Conservation (phyloP, 169 alveolate genomes). For the Eimeria nieschulzi region DNA sequence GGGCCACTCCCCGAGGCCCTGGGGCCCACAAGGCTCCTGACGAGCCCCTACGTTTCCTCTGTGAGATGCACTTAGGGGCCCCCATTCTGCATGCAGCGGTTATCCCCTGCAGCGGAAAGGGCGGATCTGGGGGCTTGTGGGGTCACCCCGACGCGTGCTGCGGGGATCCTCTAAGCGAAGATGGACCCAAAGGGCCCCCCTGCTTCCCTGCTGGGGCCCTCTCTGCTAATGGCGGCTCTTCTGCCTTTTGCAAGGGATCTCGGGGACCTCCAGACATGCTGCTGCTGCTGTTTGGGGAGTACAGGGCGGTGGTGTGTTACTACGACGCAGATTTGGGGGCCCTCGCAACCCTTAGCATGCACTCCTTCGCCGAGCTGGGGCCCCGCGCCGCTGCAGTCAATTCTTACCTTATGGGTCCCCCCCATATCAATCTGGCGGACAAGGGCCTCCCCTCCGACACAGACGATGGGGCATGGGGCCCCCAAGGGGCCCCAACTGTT, state of each 20-base stretch:
- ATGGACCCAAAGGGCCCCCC: neutral
- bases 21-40: neutral
- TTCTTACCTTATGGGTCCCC: neutral
- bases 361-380: constrained; percentile 1
- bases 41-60: neutral
- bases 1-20: neutral
- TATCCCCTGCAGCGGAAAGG: constrained; percentile 11
- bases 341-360: constrained; percentile 21
- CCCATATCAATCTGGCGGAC: neutral
- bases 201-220: neutral
- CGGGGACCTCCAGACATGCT: constrained; percentile 12
- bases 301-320: constrained; percentile 1
- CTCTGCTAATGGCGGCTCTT: neutral
- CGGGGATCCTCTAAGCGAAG: neutral
- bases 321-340: neutral
- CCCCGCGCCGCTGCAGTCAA: constrained; percentile 12
- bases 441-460: neutral
- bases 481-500: neutral
- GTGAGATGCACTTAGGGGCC: neutral
- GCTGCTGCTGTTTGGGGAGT: constrained; percentile 6
- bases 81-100: constrained; percentile 5
- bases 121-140: neutral
- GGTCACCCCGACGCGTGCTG: neutral
- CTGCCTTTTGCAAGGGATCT: neutral
- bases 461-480: constrained; percentile 18